phyloP scores from a whole-genome alignment of 495 filamentous ascomycete species.

The Annulohypoxylon bovei region DNA sequence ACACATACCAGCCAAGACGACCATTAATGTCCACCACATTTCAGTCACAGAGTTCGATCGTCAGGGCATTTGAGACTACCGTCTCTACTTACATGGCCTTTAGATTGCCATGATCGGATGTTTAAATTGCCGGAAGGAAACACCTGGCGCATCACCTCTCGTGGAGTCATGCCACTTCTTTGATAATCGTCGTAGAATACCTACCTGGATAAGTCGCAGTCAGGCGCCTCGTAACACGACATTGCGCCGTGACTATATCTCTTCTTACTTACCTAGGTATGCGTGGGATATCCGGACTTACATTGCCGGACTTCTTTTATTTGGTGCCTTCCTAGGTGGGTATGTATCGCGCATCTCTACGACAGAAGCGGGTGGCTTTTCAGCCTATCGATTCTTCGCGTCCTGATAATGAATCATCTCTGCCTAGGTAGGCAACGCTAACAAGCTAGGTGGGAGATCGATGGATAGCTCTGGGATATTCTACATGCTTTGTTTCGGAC shows the following conservation, averaged over 20 bases:
- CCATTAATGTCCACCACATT: slow-evolving; percentile 10
- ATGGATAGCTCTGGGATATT: neutral
- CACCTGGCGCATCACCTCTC: neutral
- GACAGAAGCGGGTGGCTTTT: slow-evolving; percentile 23
- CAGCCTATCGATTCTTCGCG: slow-evolving; percentile 8
- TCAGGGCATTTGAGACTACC: neutral
- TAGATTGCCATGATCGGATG: neutral
- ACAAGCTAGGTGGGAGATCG: neutral
- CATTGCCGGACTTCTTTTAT: slow-evolving; percentile 14
- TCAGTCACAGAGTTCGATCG: slow-evolving; percentile 11
- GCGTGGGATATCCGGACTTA: slow-evolving; percentile 23
- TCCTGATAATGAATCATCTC: slow-evolving; percentile 3
- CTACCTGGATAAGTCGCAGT: neutral
- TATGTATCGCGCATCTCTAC: slow-evolving; percentile 3
- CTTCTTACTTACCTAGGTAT: neutral
- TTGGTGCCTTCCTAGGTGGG: neutral
- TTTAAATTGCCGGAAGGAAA: neutral
- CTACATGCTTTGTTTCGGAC: slow-evolving; percentile 30
- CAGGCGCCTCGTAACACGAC: neutral
- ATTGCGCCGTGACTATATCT: slow-evolving; percentile 9
- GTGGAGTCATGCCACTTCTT: neutral
- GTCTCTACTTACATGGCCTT: neutral
- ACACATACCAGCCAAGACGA: neutral
- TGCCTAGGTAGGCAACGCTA: neutral
- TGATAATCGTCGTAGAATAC: neutral